These are phyloP conservation scores for Aphanoascus verrucosus DNA, from an alignment of 2,329 filamentous ascomycete species.

Conservation along the genomic window DNA sequence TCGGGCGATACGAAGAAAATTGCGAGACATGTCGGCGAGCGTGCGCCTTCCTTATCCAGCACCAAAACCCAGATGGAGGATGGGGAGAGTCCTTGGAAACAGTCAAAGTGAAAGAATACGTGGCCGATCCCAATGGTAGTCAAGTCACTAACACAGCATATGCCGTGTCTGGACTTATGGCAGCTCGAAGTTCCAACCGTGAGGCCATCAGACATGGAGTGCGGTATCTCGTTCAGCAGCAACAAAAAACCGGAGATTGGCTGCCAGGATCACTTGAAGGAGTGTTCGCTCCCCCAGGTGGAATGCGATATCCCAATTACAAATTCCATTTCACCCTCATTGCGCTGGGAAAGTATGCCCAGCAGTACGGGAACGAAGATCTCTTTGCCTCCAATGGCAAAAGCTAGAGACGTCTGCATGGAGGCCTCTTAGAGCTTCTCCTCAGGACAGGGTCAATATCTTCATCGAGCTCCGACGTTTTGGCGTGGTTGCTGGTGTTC, in stretches of 20 bases:
- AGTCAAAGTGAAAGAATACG: not conserved
- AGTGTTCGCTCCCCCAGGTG: not conserved
- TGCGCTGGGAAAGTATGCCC: not conserved
- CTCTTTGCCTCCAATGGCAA: too few relatives aligned
- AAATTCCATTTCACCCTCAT: conserved; percentile 6
- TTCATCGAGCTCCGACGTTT: too few relatives aligned
- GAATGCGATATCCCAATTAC: conserved; percentile 1
- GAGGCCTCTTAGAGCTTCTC: too few relatives aligned
- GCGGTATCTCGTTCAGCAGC: not conserved
- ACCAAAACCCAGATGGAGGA: conserved; percentile 3
- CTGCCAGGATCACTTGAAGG: not conserved
- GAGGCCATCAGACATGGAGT: not conserved
- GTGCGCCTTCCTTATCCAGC: conserved; percentile 1
- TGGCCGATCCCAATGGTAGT: not conserved
- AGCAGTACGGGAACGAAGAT: not conserved
- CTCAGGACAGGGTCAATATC: too few relatives aligned
- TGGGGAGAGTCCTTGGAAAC: conserved; percentile 1
- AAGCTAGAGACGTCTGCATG: too few relatives aligned
- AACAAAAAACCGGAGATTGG: conserved; percentile 3
- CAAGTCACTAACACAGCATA: conserved; percentile 3
- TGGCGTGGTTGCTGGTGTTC: too few relatives aligned
- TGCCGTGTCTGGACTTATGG: not conserved
- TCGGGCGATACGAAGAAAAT: not conserved
- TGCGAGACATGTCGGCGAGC: not conserved
- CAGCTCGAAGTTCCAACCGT: not conserved